These are phyloP conservation scores for Silene coronaria DNA, from an alignment of 179 eudicot species.

Conservation along the genomic window DNA sequence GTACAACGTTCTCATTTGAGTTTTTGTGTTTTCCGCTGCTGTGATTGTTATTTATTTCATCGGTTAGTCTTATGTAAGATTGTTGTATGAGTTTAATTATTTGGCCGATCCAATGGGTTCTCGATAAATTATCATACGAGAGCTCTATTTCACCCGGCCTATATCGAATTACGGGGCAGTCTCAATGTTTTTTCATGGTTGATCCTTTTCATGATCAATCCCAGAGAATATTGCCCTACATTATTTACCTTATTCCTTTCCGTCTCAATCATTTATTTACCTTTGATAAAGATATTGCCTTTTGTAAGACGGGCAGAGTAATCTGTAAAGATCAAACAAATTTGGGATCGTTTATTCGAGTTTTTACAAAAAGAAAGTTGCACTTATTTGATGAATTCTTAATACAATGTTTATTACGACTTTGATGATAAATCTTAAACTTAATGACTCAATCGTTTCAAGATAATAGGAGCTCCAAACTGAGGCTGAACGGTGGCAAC, in stretches of 20 bases:
- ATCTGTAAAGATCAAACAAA: too few relatives aligned
- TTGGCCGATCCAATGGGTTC: constrained; percentile 23
- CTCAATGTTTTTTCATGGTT: background rate
- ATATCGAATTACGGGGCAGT: constrained; percentile 3
- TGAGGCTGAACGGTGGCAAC: constrained; percentile 31
- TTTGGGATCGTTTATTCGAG: too few relatives aligned
- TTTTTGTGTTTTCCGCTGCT: too few relatives aligned
- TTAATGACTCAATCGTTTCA: background rate
- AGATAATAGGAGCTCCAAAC: constrained; percentile 29
- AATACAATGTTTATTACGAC: too few relatives aligned
- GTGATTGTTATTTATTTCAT: too few relatives aligned
- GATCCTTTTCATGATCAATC: background rate
- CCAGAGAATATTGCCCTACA: background rate
- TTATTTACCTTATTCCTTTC: background rate
- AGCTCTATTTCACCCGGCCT: constrained; percentile 23
- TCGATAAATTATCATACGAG: background rate
- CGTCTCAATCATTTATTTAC: too few relatives aligned
- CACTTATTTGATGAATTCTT: too few relatives aligned
- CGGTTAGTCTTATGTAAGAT: too few relatives aligned
- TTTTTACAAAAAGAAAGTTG: too few relatives aligned
- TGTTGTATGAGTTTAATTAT: background rate
- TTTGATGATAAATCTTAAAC: background rate
- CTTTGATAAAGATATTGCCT: too few relatives aligned
- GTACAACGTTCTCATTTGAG: too few relatives aligned
- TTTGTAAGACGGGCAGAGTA: too few relatives aligned